phyloP scores from a whole-genome alignment of 140 eudicot genomes.

The Bidens hawaiensis region DNA sequence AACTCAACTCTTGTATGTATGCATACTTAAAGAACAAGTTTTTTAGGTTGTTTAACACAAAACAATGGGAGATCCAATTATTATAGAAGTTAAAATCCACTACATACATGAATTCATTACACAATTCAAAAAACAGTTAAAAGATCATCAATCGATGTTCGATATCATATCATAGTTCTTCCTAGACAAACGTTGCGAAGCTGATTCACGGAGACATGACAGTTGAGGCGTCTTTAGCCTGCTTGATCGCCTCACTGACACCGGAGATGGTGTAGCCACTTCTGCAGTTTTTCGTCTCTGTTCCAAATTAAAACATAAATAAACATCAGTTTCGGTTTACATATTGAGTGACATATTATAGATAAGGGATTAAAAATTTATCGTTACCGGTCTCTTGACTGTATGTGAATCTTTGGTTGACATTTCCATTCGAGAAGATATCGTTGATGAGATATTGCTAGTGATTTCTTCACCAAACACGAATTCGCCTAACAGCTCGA shows the following conservation, averaged over 20 bases:
- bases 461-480: conserved; percentile 28
- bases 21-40: too few relatives aligned
- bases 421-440: too few relatives aligned
- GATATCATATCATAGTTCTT: background rate
- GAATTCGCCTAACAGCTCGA: conserved; percentile 65
- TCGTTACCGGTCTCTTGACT: conserved; percentile 56
- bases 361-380: background rate
- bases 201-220: conserved; percentile 48
- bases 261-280: conserved; percentile 39
- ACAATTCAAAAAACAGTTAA: background rate
- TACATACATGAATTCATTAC: conserved; percentile 13
- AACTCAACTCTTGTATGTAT: too few relatives aligned
- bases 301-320: background rate
- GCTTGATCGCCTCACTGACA: conserved; percentile 75
- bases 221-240: conserved; percentile 38
- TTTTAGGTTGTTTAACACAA: too few relatives aligned
- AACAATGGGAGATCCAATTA: too few relatives aligned
- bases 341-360: background rate
- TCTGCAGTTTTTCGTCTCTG: conserved; percentile 40
- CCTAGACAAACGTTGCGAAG: background rate
- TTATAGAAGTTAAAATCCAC: background rate
- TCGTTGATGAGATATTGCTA: conserved; percentile 19
- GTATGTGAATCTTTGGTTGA: conserved; percentile 21
- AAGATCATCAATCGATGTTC: conserved; percentile 30
- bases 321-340: background rate